Evolutionary conservation across 2,329 filamentous ascomycete species (phyloP).

Genomic region (Penicillium concentricum): DNA sequence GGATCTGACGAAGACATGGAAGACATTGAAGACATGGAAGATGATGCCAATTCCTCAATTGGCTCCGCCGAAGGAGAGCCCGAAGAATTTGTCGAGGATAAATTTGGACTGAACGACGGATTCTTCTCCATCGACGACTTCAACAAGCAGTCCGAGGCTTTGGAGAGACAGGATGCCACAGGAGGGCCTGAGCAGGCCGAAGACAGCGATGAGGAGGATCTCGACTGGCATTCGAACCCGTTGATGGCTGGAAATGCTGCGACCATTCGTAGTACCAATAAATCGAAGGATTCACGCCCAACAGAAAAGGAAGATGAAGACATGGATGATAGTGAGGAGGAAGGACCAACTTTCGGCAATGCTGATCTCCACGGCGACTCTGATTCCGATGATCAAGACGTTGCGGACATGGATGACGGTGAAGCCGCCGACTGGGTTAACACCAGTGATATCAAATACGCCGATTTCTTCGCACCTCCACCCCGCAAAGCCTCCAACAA

Average conservation of each 20-base stretch:
- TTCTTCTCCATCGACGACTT: conserved; percentile 98
- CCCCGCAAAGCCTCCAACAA: conserved; percentile 65
- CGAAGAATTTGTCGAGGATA: conserved; percentile 66
- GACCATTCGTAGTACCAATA: conserved; percentile 5
- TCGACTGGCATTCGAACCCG: conserved; percentile 85
- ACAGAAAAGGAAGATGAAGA: conserved; percentile 59
- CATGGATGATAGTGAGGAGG: conserved; percentile 56
- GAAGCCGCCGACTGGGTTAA: conserved; percentile 64
- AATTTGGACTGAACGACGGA: conserved; percentile 86
- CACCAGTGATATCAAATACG: conserved; percentile 86
- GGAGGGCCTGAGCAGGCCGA: conserved; percentile 73
- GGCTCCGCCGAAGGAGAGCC: conserved; percentile 37
- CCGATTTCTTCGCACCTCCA: conserved; percentile 89
- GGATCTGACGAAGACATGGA: conserved; percentile 7
- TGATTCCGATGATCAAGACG: conserved; percentile 56
- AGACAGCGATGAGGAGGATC: conserved; percentile 83
- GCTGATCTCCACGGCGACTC: conserved; percentile 65
- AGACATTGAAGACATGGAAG: conserved; percentile 6
- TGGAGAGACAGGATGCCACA: conserved; percentile 79
- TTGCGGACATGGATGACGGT: conserved; percentile 51
- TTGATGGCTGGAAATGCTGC: conserved; percentile 42
- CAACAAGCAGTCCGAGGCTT: conserved; percentile 86
- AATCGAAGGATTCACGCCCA: conserved; percentile 21
- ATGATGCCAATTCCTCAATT: conserved; percentile 5
- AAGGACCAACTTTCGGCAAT: conserved; percentile 80